Conservation (phyloP, 495 filamentous ascomycete species). For the Neurospora tetrasperma region DNA sequence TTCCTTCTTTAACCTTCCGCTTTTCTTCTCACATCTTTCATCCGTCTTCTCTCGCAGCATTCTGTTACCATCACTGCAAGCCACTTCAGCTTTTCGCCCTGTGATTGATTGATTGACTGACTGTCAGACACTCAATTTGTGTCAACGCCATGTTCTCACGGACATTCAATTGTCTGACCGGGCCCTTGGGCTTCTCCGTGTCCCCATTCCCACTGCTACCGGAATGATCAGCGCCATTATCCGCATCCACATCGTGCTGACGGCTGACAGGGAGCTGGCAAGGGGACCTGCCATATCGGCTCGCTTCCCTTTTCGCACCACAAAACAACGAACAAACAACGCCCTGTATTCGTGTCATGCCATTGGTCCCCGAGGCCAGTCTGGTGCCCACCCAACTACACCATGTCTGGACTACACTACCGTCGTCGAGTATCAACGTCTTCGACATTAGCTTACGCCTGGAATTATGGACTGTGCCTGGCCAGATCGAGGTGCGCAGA, state of each 20-base stretch:
- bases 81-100: not conserved
- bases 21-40: not conserved
- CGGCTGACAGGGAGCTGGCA: not conserved
- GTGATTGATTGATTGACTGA: not conserved
- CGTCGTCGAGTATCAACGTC: not conserved
- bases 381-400: not conserved
- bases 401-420: not conserved
- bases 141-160: not conserved
- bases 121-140: not conserved
- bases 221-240: not conserved
- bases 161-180: not conserved
- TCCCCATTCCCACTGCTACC: not conserved
- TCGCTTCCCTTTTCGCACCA: not conserved
- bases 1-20: not conserved
- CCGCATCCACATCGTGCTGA: slow-evolving; percentile 1
- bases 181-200: not conserved
- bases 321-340: not conserved
- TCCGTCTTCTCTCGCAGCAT: not conserved
- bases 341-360: not conserved
- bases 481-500: not conserved
- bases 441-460: not conserved
- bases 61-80: not conserved
- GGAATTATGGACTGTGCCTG: not conserved
- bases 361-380: not conserved
- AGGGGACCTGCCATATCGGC: slow-evolving; percentile 3